A percentile compares a stretch with the other conserved stretches of the same genome.
Conservation (phyloP, 2,329 filamentous ascomycete species). For the Nigrospora oryzae region DNA sequence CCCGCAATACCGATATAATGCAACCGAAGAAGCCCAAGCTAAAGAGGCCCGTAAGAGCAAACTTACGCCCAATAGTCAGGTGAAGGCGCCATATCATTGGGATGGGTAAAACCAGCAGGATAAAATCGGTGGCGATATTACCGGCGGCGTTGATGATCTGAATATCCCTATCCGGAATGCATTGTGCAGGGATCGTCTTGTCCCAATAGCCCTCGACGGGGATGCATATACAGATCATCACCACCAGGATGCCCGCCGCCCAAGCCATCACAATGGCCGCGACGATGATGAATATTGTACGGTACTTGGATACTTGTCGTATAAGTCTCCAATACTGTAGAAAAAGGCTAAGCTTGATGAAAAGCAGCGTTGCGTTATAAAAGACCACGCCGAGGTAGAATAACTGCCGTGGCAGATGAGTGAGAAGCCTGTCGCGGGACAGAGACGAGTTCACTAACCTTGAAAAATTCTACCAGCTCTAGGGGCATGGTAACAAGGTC, state of each 20-base stretch:
- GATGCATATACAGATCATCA: slow-evolving; percentile 9
- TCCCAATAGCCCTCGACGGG: slow-evolving; percentile 10
- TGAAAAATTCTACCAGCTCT: not conserved
- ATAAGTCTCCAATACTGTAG: slow-evolving; percentile 15
- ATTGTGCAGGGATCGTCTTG: not conserved
- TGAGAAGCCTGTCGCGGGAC: too few relatives aligned
- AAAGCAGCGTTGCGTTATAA: slow-evolving; percentile 10
- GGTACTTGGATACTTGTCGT: slow-evolving; percentile 9
- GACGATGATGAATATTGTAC: slow-evolving; percentile 6
- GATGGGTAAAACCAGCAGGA: slow-evolving; percentile 12
- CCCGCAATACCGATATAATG: slow-evolving; percentile 11
- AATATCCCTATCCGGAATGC: slow-evolving; percentile 7
- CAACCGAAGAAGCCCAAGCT: slow-evolving; percentile 11
- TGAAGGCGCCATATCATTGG: slow-evolving; percentile 12
- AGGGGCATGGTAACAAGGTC: not conserved
- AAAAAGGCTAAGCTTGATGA: slow-evolving; percentile 13
- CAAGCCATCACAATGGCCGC: slow-evolving; percentile 10
- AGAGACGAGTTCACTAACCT: not conserved
- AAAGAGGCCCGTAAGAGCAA: slow-evolving; percentile 11
- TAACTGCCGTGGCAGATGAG: slow-evolving; percentile 3
- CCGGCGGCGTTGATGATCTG: slow-evolving; percentile 12
- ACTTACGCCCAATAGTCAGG: slow-evolving; percentile 9
- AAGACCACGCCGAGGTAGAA: slow-evolving; percentile 9
- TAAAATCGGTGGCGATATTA: slow-evolving; percentile 13
- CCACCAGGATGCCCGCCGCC: slow-evolving; percentile 10